A percentile compares a stretch with the other conserved stretches of the same genome.
These are phyloP conservation scores for Xylaria cubensis DNA, from an alignment of 495 filamentous ascomycete genomes.

Conservation along the genomic window DNA sequence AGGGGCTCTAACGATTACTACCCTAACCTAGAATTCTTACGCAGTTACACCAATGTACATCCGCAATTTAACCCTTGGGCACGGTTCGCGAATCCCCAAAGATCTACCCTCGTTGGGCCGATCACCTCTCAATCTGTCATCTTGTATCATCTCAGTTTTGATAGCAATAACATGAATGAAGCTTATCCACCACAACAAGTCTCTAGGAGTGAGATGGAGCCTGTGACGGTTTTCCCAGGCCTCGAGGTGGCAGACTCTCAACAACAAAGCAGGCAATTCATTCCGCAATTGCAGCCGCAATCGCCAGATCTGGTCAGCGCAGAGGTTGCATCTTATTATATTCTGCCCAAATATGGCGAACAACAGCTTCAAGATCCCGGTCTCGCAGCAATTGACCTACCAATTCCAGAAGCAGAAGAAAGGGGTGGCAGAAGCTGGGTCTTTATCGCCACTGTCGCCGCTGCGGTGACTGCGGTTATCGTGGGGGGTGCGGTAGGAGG, in stretches of 20 bases:
- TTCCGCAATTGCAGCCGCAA: background rate
- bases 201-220: background rate
- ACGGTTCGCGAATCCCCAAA: background rate
- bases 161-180: background rate
- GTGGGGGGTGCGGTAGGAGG: constrained; percentile 4
- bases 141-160: background rate
- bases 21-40: background rate
- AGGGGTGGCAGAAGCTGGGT: background rate
- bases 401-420: background rate
- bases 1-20: background rate
- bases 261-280: background rate
- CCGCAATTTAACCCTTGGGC: background rate
- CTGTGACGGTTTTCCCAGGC: background rate
- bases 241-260: background rate
- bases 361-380: background rate
- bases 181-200: background rate
- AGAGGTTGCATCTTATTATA: background rate
- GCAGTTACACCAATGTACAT: background rate
- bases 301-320: background rate
- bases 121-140: background rate
- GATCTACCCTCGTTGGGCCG: background rate
- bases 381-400: background rate
- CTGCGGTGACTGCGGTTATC: background rate
- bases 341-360: background rate
- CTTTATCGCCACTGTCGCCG: background rate